Conservation (phyloP, 2,329 filamentous ascomycete genomes). For the Coleophoma crateriformis region DNA sequence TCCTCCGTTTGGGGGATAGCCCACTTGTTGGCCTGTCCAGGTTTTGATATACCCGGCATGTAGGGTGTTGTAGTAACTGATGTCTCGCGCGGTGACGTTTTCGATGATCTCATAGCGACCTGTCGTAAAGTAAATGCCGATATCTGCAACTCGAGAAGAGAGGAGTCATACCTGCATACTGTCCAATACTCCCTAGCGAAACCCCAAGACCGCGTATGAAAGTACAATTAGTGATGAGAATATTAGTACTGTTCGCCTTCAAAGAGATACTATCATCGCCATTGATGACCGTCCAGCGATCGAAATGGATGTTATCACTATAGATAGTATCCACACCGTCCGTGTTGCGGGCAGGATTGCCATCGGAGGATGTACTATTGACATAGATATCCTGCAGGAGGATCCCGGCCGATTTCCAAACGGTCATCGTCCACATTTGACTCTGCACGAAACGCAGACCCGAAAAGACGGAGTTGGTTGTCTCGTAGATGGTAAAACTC, state of each 20-base stretch:
- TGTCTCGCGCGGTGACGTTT: slow-evolving; percentile 40
- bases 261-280: slow-evolving; percentile 47
- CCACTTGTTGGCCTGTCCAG: slow-evolving; percentile 45
- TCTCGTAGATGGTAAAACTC: slow-evolving; percentile 42
- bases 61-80: slow-evolving; percentile 37
- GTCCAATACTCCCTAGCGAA: slow-evolving; percentile 51
- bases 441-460: slow-evolving; percentile 47
- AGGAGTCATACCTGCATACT: slow-evolving; percentile 35
- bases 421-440: slow-evolving; percentile 53
- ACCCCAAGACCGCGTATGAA: slow-evolving; percentile 46
- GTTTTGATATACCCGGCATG: slow-evolving; percentile 50
- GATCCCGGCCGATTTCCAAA: slow-evolving; percentile 33
- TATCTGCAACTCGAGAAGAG: no score
- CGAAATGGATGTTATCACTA: slow-evolving; percentile 43
- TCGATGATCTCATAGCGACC: slow-evolving; percentile 39
- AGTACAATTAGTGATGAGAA: slow-evolving; percentile 39
- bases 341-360: slow-evolving; percentile 23
- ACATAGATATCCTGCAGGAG: slow-evolving; percentile 45
- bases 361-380: slow-evolving; percentile 40
- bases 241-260: slow-evolving; percentile 51
- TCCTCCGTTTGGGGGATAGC: slow-evolving; percentile 51
- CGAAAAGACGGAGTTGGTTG: slow-evolving; percentile 41
- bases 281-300: slow-evolving; percentile 41
- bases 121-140: no score
- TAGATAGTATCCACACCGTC: slow-evolving; percentile 44